A percentile compares a stretch with the other conserved stretches of the same genome.
Conservation (phyloP, 1,284 basidiomycete genomes). For the Ustilago shanxiensis region DNA sequence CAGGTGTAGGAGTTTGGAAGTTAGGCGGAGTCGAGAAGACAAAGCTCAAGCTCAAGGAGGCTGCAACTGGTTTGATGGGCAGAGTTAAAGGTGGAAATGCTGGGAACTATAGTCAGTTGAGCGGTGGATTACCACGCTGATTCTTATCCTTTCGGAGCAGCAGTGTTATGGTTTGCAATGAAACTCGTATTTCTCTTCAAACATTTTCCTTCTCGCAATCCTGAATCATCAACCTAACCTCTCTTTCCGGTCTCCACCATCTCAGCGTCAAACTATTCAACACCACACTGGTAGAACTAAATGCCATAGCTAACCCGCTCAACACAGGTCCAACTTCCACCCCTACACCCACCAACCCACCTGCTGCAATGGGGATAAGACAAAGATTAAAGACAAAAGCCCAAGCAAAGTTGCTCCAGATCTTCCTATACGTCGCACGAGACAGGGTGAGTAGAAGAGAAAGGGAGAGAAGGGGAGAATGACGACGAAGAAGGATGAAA, state of each 20-base stretch:
- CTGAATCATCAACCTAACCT: conserved; percentile 17
- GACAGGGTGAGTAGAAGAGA: conserved; percentile 28
- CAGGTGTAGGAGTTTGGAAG: conserved; percentile 21
- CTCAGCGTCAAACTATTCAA: conserved; percentile 43
- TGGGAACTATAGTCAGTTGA: conserved; percentile 16
- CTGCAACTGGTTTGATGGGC: not conserved
- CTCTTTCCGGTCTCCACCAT: conserved; percentile 31
- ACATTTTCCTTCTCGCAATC: not conserved
- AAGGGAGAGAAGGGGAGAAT: conserved; percentile 36
- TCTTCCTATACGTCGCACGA: conserved; percentile 34
- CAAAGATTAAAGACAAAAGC: conserved; percentile 48
- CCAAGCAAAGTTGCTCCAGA: conserved; percentile 50
- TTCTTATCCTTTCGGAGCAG: no score
- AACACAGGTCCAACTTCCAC: conserved; percentile 36
- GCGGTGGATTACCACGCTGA: conserved; percentile 18
- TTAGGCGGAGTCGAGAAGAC: conserved; percentile 41
- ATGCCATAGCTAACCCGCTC: conserved; percentile 52
- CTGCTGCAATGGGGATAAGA: conserved; percentile 46
- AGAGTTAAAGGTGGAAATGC: not conserved
- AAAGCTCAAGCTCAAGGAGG: conserved; percentile 19
- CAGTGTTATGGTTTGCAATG: no score
- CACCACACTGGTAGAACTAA: conserved; percentile 45
- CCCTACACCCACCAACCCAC: conserved; percentile 19
- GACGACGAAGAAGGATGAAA: conserved; percentile 51
- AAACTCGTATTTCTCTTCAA: not conserved